These are phyloP conservation scores for Aspergillus amoenus DNA, from an alignment of 2,329 filamentous ascomycete genomes.

Conservation along the genomic window DNA sequence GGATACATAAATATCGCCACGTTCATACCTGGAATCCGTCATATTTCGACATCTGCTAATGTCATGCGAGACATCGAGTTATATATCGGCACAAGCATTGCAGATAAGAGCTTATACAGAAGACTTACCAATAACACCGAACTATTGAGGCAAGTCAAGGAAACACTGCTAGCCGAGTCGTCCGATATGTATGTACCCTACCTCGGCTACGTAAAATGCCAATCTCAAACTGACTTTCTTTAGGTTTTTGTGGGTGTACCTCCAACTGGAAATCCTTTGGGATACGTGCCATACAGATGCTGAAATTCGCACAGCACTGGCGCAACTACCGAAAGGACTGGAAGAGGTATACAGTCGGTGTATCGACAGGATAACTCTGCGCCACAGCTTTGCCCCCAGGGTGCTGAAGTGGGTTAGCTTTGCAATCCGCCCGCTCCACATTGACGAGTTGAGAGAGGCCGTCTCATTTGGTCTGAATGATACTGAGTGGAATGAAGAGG, in stretches of 20 bases:
- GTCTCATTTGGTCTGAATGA: slow-evolving; percentile 20
- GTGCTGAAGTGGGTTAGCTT: slow-evolving; percentile 25
- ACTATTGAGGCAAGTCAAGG: slow-evolving; percentile 6
- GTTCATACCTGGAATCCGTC: slow-evolving; percentile 16
- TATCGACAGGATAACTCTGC: slow-evolving; percentile 14
- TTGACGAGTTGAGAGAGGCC: slow-evolving; percentile 23
- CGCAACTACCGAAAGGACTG: slow-evolving; percentile 17
- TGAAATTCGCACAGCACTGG: slow-evolving; percentile 17
- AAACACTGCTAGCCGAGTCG: neutral
- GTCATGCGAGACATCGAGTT: slow-evolving; percentile 18
- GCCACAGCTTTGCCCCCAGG: slow-evolving; percentile 1
- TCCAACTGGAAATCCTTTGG: slow-evolving; percentile 25
- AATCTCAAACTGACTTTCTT: slow-evolving; percentile 3
- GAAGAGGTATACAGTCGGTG: slow-evolving; percentile 22
- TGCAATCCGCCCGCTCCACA: slow-evolving; percentile 19
- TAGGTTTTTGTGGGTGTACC: slow-evolving; percentile 25
- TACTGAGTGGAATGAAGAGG: slow-evolving; percentile 14
- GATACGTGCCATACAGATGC: slow-evolving; percentile 19
- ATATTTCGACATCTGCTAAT: slow-evolving; percentile 20
- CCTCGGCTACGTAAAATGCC: neutral
- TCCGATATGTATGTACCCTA: slow-evolving; percentile 3
- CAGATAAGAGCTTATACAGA: slow-evolving; percentile 17
- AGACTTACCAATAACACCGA: slow-evolving; percentile 17
- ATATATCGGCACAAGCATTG: slow-evolving; percentile 20
- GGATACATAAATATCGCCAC: slow-evolving; percentile 19